Base-by-base conservation (phyloP, 257 asterid genomes). In the Nicotiana attenuata region DNA sequence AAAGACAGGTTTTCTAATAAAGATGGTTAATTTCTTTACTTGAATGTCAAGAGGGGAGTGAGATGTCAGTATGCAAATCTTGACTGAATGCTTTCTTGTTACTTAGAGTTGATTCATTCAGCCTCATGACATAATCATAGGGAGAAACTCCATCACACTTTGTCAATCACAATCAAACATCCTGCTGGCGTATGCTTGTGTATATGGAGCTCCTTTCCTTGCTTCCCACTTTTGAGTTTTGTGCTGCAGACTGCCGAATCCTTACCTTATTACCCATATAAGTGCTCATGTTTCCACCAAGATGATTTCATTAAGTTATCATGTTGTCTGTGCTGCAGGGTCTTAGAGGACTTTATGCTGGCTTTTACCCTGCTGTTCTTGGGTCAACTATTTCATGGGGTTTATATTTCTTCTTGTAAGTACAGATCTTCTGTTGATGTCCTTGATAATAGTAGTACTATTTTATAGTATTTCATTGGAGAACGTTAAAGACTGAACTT, bases 341-440 rank as follows among this genome's bases (percentile, higher is more conserved):
- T 81, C 61, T 94, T 60, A 87, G 92, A 92, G 99, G 99, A 80
- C 90, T 94, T 60, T 94, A 96, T 86, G 98, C 93, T 81, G 98
- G 98, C 65, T 94, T 94, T 86, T 96, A 86, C 78, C 98, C 98
- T 84, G 99, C 99, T 65, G 93, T 96, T 90, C 97, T 96, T 83
- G 99, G 99, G 83, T 96, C 99, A 55, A 94, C 98, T 78, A 47
- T 96, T 83, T 96, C 99, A 20, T 94, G 98, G 98, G 97, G 93
- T 82, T 90, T 96, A 84, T 96, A 92, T 86, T 96, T 96, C 90
- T 96, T 86, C 93, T 92, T 96, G 99, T 96, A 90, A 91, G 97
- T 88, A 68, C 59, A 69, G 57, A 41, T 41, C 0, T 69, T 55
- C 60, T 55, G 19, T 67, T 60, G 47, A 53, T 53, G 59, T 55